Evolutionary conservation across 1,139 yeast genomes (phyloP).

Genomic region (Wickerhamomyces sp.): DNA sequence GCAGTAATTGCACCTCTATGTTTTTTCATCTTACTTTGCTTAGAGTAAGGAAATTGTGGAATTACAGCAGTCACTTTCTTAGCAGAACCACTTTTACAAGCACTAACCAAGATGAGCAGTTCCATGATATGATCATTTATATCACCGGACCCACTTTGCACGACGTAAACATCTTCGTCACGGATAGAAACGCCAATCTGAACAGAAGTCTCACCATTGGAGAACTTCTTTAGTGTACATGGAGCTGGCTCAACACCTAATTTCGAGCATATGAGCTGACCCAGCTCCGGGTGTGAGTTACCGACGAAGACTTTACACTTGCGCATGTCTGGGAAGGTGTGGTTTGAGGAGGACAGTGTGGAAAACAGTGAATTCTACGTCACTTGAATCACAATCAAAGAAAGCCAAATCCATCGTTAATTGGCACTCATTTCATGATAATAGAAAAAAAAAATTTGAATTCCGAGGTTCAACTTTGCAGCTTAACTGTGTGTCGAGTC

Average conservation of each 20-base stretch:
- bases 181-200: constrained; percentile 93
- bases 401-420: too few relatives aligned
- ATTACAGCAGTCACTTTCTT: constrained; percentile 94
- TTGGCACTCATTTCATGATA: too few relatives aligned
- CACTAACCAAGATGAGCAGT: constrained; percentile 82
- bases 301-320: constrained; percentile 97
- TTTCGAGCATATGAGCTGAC: constrained; percentile 81
- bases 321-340: constrained; percentile 57
- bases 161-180: constrained; percentile 94
- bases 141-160: constrained; percentile 85
- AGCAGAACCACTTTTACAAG: constrained; percentile 97
- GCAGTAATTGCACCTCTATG: constrained; percentile 99
- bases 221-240: constrained; percentile 82
- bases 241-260: constrained; percentile 96
- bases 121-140: constrained; percentile 98
- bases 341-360: constrained; percentile 5
- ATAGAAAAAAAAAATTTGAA: too few relatives aligned
- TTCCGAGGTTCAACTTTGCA: too few relatives aligned
- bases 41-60: constrained; percentile 96
- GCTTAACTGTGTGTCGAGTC: too few relatives aligned
- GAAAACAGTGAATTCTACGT: too few relatives aligned
- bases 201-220: constrained; percentile 96
- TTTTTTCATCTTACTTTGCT: constrained; percentile 96
- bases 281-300: constrained; percentile 91
- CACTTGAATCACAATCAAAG: too few relatives aligned